phyloP scores from a whole-genome alignment of 2,329 filamentous ascomycete genomes.

The Fusarium palustre region DNA sequence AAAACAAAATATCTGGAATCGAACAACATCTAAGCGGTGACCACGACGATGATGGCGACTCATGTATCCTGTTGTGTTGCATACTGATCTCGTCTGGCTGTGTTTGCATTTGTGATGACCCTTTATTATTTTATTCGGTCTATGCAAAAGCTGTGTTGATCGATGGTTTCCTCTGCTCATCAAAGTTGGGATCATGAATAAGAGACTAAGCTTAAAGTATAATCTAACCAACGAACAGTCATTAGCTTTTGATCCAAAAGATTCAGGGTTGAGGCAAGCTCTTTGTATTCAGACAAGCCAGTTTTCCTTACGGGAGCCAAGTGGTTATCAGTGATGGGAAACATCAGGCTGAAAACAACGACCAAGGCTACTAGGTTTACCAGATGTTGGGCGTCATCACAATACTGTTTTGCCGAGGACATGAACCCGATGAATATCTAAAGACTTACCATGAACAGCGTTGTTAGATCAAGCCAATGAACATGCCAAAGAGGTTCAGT shows the following conservation, averaged over 20 bases:
- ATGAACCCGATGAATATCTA: constrained; percentile 1
- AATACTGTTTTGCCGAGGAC: not conserved
- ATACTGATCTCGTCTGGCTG: not conserved
- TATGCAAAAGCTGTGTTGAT: not conserved
- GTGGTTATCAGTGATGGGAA: constrained; percentile 41
- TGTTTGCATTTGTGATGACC: not conserved
- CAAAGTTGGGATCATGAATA: not conserved
- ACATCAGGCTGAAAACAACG: constrained; percentile 45
- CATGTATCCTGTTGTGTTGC: not conserved
- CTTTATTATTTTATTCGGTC: not conserved
- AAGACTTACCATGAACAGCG: constrained; percentile 32
- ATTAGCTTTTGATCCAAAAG: constrained; percentile 30
- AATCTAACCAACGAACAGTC: constrained; percentile 11
- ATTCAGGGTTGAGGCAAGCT: not conserved
- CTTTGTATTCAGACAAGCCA: constrained; percentile 44
- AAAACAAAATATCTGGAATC: not conserved
- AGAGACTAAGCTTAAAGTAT: not conserved
- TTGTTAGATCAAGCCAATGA: not conserved
- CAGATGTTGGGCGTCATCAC: constrained; percentile 57
- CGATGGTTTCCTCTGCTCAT: not conserved
- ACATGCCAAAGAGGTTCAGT: not conserved
- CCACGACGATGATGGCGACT: not conserved
- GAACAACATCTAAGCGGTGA: not conserved
- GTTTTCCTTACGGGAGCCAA: constrained; percentile 43
- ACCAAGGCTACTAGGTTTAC: constrained; percentile 55